Evolutionary conservation across 1,284 basidiomycete genomes (phyloP).

Genomic region (Irpex sp.): DNA sequence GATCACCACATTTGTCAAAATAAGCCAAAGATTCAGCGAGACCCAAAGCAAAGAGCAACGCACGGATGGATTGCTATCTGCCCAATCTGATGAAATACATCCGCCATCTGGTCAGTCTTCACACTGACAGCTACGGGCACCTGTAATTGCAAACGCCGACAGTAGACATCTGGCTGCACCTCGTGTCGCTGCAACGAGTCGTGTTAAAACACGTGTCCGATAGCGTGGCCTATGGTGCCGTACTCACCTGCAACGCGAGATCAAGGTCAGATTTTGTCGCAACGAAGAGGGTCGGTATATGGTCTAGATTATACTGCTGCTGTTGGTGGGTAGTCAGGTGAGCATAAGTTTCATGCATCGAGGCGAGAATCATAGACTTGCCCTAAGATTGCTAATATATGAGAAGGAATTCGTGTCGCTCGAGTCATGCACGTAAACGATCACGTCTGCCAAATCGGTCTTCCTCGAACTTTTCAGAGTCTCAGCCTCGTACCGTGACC

Average conservation of each 20-base stretch:
- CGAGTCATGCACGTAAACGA: slow-evolving; percentile 95
- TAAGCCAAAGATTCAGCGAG: not conserved
- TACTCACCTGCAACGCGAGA: slow-evolving; percentile 82
- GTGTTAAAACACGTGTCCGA: slow-evolving; percentile 5
- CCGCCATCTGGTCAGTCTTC: slow-evolving; percentile 81
- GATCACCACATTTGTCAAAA: not conserved
- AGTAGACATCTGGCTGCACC: slow-evolving; percentile 98
- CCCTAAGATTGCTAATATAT: slow-evolving; percentile 94
- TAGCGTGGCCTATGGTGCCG: slow-evolving; percentile 1
- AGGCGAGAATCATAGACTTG: slow-evolving; percentile 26
- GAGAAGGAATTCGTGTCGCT: slow-evolving; percentile 99
- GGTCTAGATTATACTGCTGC: slow-evolving; percentile 96
- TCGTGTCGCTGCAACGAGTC: slow-evolving; percentile 73
- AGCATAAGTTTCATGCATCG: not conserved
- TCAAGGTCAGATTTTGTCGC: slow-evolving; percentile 98
- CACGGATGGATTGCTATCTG: slow-evolving; percentile 84
- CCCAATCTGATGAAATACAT: slow-evolving; percentile 85
- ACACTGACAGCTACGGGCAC: slow-evolving; percentile 92
- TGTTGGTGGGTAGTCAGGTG: slow-evolving; percentile 29
- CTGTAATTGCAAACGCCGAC: slow-evolving; percentile 77
- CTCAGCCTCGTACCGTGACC: slow-evolving; percentile 92
- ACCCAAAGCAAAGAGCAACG: slow-evolving; percentile 28
- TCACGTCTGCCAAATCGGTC: slow-evolving; percentile 88
- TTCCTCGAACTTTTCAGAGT: slow-evolving; percentile 87
- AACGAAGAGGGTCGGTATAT: slow-evolving; percentile 95